These are phyloP conservation scores for Dactylellina cionopaga DNA, from an alignment of 2,329 filamentous ascomycete genomes.

Conservation along the genomic window DNA sequence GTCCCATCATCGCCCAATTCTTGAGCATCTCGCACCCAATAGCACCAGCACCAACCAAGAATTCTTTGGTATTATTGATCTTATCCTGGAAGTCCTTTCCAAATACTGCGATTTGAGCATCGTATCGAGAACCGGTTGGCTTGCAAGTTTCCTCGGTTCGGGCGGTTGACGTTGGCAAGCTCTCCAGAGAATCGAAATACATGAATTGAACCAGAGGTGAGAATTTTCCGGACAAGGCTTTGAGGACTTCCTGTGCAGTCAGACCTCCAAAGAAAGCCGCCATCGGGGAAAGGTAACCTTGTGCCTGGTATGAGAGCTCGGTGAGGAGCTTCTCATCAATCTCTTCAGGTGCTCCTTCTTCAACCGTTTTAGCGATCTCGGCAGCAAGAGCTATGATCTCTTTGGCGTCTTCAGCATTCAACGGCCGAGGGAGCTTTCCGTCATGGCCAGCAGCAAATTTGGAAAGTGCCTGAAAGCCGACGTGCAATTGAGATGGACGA, in stretches of 20 bases:
- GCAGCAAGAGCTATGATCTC: constrained; percentile 80
- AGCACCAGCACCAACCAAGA: constrained; percentile 93
- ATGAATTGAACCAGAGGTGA: constrained; percentile 94
- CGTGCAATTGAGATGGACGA: constrained; percentile 87
- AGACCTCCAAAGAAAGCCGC: constrained; percentile 95
- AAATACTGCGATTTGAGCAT: constrained; percentile 96
- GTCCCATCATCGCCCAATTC: constrained; percentile 99
- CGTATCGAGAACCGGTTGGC: constrained; percentile 85
- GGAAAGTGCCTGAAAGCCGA: constrained; percentile 91
- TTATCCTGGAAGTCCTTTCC: constrained; percentile 94
- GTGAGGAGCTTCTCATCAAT: constrained; percentile 91
- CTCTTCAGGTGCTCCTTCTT: constrained; percentile 76
- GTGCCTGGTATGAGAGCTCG: constrained; percentile 93
- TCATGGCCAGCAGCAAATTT: constrained; percentile 78
- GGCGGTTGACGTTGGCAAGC: constrained; percentile 77
- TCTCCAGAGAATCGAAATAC: constrained; percentile 98
- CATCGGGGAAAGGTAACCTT: constrained; percentile 88
- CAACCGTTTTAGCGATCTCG: constrained; percentile 70
- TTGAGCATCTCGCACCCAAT: constrained; percentile 99
- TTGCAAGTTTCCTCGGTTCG: constrained; percentile 89
- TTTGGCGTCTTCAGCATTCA: constrained; percentile 83
- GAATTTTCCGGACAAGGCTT: constrained; percentile 97
- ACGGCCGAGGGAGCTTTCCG: constrained; percentile 79
- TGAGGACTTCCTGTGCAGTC: constrained; percentile 91
- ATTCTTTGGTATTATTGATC: constrained; percentile 87